Evolutionary conservation across 73 alveolate species (phyloP), one percentile per base, ranked within the genome.

Genomic region (Stentor roeselii): DNA sequence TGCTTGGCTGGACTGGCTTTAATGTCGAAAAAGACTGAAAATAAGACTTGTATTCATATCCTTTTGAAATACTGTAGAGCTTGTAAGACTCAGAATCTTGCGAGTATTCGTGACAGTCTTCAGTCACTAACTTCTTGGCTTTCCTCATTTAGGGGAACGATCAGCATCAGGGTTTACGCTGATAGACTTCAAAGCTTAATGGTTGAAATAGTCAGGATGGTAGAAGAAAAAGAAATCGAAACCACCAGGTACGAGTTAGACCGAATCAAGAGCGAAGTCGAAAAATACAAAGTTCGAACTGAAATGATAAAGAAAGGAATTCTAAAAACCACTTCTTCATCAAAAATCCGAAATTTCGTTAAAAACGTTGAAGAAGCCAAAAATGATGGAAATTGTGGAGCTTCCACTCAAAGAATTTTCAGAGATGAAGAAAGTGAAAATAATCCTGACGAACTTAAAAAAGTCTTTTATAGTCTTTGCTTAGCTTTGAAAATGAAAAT

Each of bases 141-240:
- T 21, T 1, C 34, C 37, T 27, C 80, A 15, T 67, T 30, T 34
- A 21, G 41, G 34, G 80, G 80, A 21, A 27, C 80, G 11, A 14
- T 67, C 11, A 21, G 41, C 34, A 67, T 67, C 21, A 67, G 80
- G 34, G 34, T 67, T 30, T 67, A 67, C 2, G 80, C 80, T 30
- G 80, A 67, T 32, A 21, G 80, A 21, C 34, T 67, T 27, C 80
- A 67, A 1, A 11, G 42, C 41, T 67, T 67, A 67, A 40, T 40
- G 27, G 42, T 27, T 27, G 80, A 67, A 21, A 36, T 27, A 34
- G 34, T 27, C 21, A 0, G 21, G 1, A 40, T 27, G 2, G 14
- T 67, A 15, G 42, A 67, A 67, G 80, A 67, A 67, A 11, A 67
- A 15, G 80, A 67, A 67, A 67, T 67, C 37, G 41, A 67, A 30